Evolutionary conservation across 176 grass and related monocot species (phyloP), one percentile per base, ranked within the genome.

Genomic region (Avena sativa): DNA sequence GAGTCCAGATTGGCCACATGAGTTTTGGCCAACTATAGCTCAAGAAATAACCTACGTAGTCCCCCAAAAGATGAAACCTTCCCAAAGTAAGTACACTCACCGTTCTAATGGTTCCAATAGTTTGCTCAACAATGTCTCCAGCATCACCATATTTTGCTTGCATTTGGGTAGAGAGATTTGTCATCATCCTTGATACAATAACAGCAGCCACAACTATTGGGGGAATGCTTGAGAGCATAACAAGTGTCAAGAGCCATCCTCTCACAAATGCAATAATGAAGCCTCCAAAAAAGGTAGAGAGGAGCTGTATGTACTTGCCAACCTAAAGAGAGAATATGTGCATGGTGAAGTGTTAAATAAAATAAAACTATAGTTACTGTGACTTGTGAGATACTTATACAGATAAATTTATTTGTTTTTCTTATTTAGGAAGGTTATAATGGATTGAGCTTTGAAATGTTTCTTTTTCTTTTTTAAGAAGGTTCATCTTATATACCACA

Each of bases 241-340:
- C 95, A 77, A 97, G 89, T 56, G 95, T 28, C 47, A 97, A 84
- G 83, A 97, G 93, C 95, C 92, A 95, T 81, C 95, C 95, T 93
- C 86, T 95, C 46, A 79, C 61, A 85, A 97, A 95, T 86, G 95
- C 89, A 56, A 97, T 74, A 19, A 93, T 68, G 52, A 95, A 97
- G 38, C 93, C 95, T 19, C 91, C 95, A 74, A 97, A 52, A 53
- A 97, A 97, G 43, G 93, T 97, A 53, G 89, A 84, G 30, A 84
- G 64, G 30, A 97, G 91, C 56, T 97, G 93, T 88, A 97, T 70
- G 75, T 78, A 92, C 74, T 80, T 97, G 16, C 93, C 92, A 75
- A 90, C 91, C 95, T 97, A 85, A 85, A 78, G 81, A 80, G 36
- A 79, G 53, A 79, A 81, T 48, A 36, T 56, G 9, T 48, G 32